Evolutionary conservation across 208 protist genomes (phyloP), one percentile per base, ranked within the genome.

Genomic region (Trypanosomatidae sp.): DNA sequence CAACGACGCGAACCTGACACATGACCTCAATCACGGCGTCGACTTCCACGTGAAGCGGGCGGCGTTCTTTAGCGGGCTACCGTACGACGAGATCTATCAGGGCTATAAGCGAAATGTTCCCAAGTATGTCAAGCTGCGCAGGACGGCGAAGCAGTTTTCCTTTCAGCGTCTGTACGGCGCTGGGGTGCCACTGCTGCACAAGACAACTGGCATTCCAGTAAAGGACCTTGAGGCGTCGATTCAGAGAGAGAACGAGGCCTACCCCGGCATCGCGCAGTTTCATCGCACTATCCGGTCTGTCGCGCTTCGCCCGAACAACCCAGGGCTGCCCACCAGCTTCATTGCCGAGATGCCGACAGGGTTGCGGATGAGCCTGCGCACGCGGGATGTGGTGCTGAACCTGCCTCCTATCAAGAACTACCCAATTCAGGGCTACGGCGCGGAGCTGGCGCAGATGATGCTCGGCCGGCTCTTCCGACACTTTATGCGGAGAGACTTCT

Each of bases 161-260:
- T 97, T 97, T 76, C 92, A 97, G 82, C 92, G 92, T 1, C 79
- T 97, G 10, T 97, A 97, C 75, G 92, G 92, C 13, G 92, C 92
- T 8, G 90, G 91, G 17, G 83, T 92, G 52, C 79, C 87, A 62
- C 80, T 95, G 53, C 76, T 97, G 39, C 90, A 94, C 85, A 93
- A 92, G 65, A 94, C 91, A 13, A 95, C 92, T n/a, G 90, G 91
- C 41, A 92, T 97, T 69, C 62, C 90, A 9, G 77, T 93, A 7
- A 71, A 80, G 46, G 89, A 94, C 71, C 78, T 97, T 43, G 79
- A 88, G 60, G 71, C 70, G 22, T 94, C 85, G 47, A 95, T 97
- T 53, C 64, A 69, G 58, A 72, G 66, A 70, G 92, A 97, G 76
- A 76, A 94, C 46, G 73, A 80, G 68, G 88, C 84, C 78, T 97